Evolutionary conservation across 2,329 filamentous ascomycete genomes (phyloP).

Genomic region (Microsporum canis): DNA sequence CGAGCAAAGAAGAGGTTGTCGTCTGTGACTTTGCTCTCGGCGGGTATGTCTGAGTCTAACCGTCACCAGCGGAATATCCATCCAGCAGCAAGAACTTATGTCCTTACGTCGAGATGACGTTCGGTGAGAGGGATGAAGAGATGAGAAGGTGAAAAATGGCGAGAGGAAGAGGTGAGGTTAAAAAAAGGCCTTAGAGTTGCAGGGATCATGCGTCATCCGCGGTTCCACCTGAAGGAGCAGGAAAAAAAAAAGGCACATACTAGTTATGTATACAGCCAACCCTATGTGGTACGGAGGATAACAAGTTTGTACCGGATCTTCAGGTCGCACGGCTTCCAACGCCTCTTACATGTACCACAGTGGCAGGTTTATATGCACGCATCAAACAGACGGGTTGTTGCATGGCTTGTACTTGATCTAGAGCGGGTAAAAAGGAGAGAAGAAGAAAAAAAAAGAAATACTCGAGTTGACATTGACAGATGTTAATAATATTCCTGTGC

Average conservation of each 20-base stretch:
- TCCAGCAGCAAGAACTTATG: background rate
- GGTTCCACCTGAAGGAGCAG: background rate
- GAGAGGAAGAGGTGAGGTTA: background rate
- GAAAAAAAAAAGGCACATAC: background rate
- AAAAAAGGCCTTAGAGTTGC: background rate
- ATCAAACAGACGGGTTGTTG: background rate
- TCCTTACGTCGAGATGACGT: too few species aligned
- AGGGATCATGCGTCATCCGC: background rate
- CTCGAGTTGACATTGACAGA: too few species aligned
- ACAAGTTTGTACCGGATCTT: background rate
- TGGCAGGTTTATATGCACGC: background rate
- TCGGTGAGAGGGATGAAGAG: background rate
- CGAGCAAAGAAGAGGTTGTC: background rate
- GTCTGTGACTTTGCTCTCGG: background rate
- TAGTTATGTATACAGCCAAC: too few species aligned
- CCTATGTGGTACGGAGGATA: background rate
- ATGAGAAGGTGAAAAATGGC: background rate
- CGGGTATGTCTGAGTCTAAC: background rate
- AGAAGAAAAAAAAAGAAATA: too few species aligned
- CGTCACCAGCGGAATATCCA: background rate
- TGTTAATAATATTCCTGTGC: too few species aligned
- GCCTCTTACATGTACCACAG: background rate
- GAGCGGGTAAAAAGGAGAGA: too few species aligned
- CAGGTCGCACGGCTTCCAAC: background rate
- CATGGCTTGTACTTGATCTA: too few species aligned